These are phyloP conservation scores for Ogataea siamensis DNA, from an alignment of 805 yeast species.

Conservation along the genomic window DNA sequence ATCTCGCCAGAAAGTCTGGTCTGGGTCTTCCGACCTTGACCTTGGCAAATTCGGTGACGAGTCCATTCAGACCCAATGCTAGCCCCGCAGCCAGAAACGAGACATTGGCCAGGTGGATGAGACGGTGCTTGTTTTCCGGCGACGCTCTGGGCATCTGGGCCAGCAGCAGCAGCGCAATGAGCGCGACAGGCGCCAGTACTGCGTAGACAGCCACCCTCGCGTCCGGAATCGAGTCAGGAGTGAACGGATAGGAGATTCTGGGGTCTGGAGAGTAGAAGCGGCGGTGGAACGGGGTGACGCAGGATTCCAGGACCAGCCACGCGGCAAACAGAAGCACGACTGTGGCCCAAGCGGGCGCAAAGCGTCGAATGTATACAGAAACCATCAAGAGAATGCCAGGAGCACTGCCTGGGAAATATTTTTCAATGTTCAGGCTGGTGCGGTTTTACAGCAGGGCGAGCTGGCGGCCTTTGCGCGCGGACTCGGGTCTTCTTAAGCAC, in stretches of 20 bases:
- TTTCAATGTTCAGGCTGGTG: conserved; percentile 1
- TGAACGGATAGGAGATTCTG: conserved; percentile 5
- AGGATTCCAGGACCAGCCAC: neutral
- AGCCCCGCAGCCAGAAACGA: conserved; percentile 40
- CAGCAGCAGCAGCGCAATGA: neutral
- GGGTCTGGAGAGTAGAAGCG: conserved; percentile 2
- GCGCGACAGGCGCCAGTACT: neutral
- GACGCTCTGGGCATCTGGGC: neutral
- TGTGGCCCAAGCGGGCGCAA: neutral
- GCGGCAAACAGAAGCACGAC: neutral
- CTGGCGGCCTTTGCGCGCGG: conserved; percentile 5
- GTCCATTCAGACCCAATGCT: conserved; percentile 43
- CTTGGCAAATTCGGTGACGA: conserved; percentile 71
- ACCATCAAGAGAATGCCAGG: neutral
- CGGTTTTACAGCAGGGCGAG: conserved; percentile 5
- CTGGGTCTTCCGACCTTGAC: conserved; percentile 80
- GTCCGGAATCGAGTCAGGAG: conserved; percentile 5
- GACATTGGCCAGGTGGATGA: conserved; percentile 38
- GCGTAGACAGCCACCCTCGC: neutral
- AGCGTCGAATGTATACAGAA: neutral
- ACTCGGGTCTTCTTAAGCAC: conserved; percentile 14
- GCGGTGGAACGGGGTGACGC: conserved; percentile 4
- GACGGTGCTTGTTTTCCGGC: conserved; percentile 22
- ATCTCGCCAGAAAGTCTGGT: conserved; percentile 86
- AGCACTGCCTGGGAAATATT: conserved; percentile 1